Conservation (phyloP, 1,284 basidiomycete species). For the Ceratobasidium sp. region DNA sequence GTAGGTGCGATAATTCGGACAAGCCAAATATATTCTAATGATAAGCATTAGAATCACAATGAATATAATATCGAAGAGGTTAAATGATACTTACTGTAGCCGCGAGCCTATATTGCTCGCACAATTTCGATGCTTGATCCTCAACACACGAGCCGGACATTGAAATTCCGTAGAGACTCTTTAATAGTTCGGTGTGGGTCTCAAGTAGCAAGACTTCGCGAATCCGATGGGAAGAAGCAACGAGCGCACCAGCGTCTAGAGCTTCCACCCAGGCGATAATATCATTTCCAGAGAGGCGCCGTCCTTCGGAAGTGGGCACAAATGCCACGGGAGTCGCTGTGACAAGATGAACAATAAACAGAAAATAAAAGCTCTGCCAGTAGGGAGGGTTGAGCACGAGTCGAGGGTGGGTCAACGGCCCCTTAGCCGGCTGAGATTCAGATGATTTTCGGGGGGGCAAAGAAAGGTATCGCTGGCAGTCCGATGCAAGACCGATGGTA, state of each 20-base stretch:
- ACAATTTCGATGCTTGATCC: not conserved
- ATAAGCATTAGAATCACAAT: too few species aligned
- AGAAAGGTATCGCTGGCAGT: not conserved
- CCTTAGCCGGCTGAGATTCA: not conserved
- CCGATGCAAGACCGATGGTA: not conserved
- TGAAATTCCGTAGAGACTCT: not conserved
- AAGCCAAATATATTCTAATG: conserved; percentile 18
- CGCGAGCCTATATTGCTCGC: not conserved
- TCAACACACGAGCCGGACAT: not conserved
- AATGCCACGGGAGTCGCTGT: not conserved
- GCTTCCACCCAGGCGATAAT: not conserved
- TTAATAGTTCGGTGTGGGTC: not conserved
- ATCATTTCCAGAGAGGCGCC: not conserved
- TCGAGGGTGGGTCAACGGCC: conserved; percentile 19
- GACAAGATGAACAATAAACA: not conserved
- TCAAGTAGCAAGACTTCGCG: not conserved
- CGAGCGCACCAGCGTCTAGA: not conserved
- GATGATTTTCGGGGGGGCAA: not conserved
- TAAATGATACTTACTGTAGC: not conserved
- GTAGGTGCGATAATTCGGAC: not conserved
- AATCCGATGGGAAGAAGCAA: not conserved
- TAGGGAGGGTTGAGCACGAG: not conserved
- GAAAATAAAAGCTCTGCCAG: not conserved
- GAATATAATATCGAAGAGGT: too few species aligned
- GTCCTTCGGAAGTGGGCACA: not conserved